A percentile compares a stretch with the other conserved stretches of the same genome.
Conservation (phyloP, 352 stramenopile species). For the Globisporangium orthogonon region DNA sequence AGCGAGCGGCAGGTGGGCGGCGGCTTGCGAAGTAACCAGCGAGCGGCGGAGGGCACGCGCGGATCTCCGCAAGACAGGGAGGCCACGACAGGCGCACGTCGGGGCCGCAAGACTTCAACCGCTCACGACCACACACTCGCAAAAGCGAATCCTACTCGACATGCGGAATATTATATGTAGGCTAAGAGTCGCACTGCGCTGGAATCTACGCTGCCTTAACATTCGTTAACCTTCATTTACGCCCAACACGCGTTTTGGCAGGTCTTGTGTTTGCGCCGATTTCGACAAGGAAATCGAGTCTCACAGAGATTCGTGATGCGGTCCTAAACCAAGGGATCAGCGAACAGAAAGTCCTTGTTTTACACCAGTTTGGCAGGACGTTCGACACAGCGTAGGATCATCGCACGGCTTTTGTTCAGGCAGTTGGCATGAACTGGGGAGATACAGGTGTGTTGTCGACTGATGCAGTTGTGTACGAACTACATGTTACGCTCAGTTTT, state of each 20-base stretch:
- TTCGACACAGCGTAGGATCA: no score
- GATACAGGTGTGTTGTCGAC: no score
- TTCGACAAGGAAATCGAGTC: neutral
- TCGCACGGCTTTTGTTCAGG: no score
- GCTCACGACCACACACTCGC: neutral
- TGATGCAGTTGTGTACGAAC: no score
- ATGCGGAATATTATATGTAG: neutral
- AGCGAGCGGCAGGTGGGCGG: neutral
- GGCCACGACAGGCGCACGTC: conserved; percentile 12
- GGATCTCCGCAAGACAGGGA: conserved; percentile 1
- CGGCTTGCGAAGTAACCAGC: conserved; percentile 4
- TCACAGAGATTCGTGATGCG: neutral
- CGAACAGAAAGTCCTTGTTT: no score
- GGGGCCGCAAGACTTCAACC: conserved; percentile 9
- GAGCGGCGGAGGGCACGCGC: neutral
- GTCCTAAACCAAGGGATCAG: neutral
- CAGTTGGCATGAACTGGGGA: no score
- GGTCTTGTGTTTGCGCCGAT: neutral
- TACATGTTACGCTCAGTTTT: no score
- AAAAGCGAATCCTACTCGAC: neutral
- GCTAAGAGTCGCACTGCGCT: neutral
- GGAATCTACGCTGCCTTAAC: neutral
- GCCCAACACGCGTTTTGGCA: no score
- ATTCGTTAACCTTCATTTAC: no score
- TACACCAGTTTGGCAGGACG: no score